phyloP scores from a whole-genome alignment of 2,329 filamentous ascomycete species.

The Claviceps quebecensis region DNA sequence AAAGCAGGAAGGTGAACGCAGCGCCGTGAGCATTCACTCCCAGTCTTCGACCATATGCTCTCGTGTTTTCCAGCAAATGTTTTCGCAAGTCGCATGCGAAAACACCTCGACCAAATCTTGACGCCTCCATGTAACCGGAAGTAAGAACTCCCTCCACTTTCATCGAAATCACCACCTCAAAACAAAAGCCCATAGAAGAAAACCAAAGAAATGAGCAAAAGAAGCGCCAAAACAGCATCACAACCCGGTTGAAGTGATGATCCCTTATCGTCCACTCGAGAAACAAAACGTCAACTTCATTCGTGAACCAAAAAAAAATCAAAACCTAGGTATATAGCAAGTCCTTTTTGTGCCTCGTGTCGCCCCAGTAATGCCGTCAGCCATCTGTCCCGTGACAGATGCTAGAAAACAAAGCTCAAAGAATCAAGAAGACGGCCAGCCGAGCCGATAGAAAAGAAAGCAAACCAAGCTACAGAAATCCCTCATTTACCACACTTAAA shows the following conservation, averaged over 20 bases:
- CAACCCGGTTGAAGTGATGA: constrained; percentile 8
- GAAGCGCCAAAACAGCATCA: constrained; percentile 7
- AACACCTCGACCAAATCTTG: constrained; percentile 8
- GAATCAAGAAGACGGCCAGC: constrained; percentile 3
- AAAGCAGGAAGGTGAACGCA: constrained; percentile 3
- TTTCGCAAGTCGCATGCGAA: constrained; percentile 2
- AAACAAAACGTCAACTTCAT: constrained; percentile 3
- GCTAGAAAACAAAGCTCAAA: constrained; percentile 4
- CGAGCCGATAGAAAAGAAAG: constrained; percentile 5
- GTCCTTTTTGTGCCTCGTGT: constrained; percentile 9
- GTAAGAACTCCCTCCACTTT: constrained; percentile 4
- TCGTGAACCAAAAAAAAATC: constrained; percentile 7
- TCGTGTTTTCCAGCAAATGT: neutral
- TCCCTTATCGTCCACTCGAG: constrained; percentile 4
- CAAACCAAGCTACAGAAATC: constrained; percentile 2
- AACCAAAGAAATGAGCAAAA: neutral
- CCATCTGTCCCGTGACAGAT: constrained; percentile 4
- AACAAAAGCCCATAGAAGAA: neutral
- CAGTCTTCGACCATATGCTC: neutral
- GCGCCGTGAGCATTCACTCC: constrained; percentile 2
- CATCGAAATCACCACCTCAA: neutral
- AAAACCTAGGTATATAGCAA: constrained; percentile 11
- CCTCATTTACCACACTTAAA: constrained; percentile 12
- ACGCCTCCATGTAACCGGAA: constrained; percentile 8
- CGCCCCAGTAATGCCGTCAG: constrained; percentile 10